These are phyloP conservation scores for Adenanthera pavonina DNA, from an alignment of 306 rosid genomes.

Conservation along the genomic window DNA sequence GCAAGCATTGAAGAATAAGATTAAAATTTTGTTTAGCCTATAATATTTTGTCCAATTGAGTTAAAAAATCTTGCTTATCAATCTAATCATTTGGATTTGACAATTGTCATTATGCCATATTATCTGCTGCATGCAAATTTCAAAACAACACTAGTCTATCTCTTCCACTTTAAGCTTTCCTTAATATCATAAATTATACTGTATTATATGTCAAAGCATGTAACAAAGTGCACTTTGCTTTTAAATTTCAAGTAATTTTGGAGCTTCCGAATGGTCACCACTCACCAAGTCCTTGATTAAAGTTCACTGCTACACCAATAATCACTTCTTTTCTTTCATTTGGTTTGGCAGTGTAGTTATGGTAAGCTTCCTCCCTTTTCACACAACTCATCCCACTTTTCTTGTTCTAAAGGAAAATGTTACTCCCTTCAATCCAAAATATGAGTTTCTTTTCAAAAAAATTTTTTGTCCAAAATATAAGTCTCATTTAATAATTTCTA, in stretches of 20 bases:
- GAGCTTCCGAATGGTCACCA: constrained; percentile 24
- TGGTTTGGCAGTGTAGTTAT: constrained; percentile 10
- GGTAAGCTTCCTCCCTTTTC: not conserved
- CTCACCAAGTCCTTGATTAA: not conserved
- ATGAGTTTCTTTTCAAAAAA: no score
- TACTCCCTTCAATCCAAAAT: no score
- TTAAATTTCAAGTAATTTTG: not conserved
- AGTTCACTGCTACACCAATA: not conserved
- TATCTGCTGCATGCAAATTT: not conserved
- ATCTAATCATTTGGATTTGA: no score
- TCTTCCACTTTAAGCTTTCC: constrained; percentile 25
- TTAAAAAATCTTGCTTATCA: no score
- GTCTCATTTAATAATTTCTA: no score
- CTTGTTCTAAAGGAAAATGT: not conserved
- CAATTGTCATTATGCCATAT: no score
- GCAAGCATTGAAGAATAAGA: no score
- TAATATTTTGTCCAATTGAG: no score
- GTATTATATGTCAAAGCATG: not conserved
- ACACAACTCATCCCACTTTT: not conserved
- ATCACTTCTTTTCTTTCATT: not conserved
- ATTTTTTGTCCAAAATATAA: no score
- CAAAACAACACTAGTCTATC: not conserved
- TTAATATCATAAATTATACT: not conserved
- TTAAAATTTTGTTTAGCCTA: no score
- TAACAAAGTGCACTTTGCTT: not conserved